These are phyloP conservation scores for Fusarium hainanense DNA, from an alignment of 2,329 filamentous ascomycete genomes.

Conservation along the genomic window DNA sequence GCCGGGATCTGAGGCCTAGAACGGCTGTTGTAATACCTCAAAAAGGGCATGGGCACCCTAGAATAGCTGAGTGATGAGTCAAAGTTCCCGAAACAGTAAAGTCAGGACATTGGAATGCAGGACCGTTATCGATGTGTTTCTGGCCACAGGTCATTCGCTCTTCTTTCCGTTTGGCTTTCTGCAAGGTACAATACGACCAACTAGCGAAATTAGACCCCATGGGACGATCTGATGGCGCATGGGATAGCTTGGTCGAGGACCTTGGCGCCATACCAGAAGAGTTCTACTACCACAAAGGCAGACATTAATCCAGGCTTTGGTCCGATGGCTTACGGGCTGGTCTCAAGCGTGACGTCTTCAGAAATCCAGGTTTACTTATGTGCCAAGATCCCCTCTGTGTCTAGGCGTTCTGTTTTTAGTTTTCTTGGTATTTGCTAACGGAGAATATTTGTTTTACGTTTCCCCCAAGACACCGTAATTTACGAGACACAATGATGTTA, in stretches of 20 bases:
- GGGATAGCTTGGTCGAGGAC: background rate
- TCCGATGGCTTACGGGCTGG: background rate
- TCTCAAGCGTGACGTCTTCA: background rate
- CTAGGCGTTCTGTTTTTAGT: background rate
- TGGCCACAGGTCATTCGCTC: background rate
- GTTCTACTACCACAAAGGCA: background rate
- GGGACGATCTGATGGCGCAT: background rate
- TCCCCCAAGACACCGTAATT: background rate
- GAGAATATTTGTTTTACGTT: background rate
- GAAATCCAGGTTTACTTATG: background rate
- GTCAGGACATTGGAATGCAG: background rate
- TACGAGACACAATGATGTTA: slow-evolving; percentile 7
- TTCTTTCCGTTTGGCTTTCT: background rate
- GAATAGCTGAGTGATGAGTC: background rate
- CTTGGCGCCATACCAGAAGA: background rate
- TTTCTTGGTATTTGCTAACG: background rate
- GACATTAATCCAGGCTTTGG: background rate
- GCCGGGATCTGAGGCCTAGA: background rate
- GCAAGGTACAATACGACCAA: background rate
- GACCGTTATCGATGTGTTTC: background rate
- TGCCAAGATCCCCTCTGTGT: background rate
- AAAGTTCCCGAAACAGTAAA: background rate
- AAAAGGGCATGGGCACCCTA: background rate
- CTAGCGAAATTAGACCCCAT: accelerated
- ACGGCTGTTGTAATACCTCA: background rate